Base-by-base conservation (phyloP, 2,329 filamentous ascomycete genomes). In the Magnaporthiopsis incrustans region DNA sequence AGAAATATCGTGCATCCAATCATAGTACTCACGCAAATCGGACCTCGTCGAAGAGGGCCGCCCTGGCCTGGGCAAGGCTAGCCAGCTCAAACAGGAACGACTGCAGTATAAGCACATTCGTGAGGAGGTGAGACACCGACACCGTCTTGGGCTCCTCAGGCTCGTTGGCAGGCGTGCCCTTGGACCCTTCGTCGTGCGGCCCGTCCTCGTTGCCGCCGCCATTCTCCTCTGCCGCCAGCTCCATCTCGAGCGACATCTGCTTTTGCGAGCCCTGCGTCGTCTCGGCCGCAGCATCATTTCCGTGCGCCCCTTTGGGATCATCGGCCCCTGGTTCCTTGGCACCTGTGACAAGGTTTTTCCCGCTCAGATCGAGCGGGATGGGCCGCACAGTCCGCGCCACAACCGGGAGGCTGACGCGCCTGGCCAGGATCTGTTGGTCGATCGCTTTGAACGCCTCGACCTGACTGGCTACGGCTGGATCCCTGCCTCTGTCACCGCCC, bases 1-100 rank as follows among this genome's bases (percentile, higher is more conserved):
- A 11, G 44, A 44, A 44, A 44, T 44, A 44, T 6, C 38, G 18
- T 15, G 35, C 35, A 38, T 44, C 14, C 2, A 3, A 22, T 53
- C n/a, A 11, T 22, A n/a, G 25, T 26, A 18, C 33, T 67, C 64
- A 82, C 30, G 74, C 77, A 74, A 89, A 91, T 56, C 83, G 84
- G 32, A 92, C 87, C 73, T 94, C 91, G 63, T 89, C 88, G 75
- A 94, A 93, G 60, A 93, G 74, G 15, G 87, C 87, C 30, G 88
- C 89, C 64, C 91, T 81, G 50, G 90, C 87, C 73, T 94, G 90
- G 65, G 92, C 81, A 69, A 93, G 75, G 32, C 89, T 89, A 2
- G 89, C 87, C 64, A 94, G 75, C 74, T 95, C 91, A 61, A 94
- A 81, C 61, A 94, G 76, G 72, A 95, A 95, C 50, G 90, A 89